Percentiles rank a stretch among this genome's conserved stretches.
Conservation (phyloP, 306 rosid genomes). For the Medicago ruthenica region DNA sequence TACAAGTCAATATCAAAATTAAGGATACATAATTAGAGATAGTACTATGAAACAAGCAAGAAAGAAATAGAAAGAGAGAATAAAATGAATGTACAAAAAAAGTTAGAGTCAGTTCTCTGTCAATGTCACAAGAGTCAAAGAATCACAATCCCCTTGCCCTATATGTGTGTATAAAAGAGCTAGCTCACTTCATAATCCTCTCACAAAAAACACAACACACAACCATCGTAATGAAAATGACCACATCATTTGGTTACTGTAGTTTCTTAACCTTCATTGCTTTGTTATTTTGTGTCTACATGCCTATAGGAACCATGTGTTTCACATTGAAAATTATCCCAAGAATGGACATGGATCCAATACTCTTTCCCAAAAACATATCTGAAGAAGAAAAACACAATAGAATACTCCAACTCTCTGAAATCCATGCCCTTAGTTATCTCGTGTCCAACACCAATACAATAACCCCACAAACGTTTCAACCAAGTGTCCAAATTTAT, state of each 20-base stretch:
- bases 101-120: too few species aligned
- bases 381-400: not conserved
- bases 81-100: too few species aligned
- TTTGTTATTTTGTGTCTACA: not conserved
- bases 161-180: not conserved
- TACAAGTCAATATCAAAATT: too few species aligned
- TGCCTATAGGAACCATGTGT: not conserved
- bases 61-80: too few species aligned
- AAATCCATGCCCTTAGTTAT: not conserved
- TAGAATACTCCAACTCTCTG: slow-evolving; percentile 2
- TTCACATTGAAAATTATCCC: not conserved
- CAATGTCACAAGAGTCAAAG: too few species aligned
- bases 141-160: too few species aligned
- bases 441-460: not conserved
- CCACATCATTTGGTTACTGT: not conserved
- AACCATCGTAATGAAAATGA: not conserved
- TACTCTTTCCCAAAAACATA: not conserved
- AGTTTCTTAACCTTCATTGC: not conserved
- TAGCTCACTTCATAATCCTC: not conserved
- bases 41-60: too few species aligned
- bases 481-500: not conserved
- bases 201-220: not conserved
- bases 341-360: not conserved
- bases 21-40: too few species aligned
- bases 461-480: not conserved